Percentiles rank a stretch among this genome's conserved stretches.
These are phyloP conservation scores for Fusarium denticulatum DNA, from an alignment of 2,329 filamentous ascomycete genomes.

Conservation along the genomic window DNA sequence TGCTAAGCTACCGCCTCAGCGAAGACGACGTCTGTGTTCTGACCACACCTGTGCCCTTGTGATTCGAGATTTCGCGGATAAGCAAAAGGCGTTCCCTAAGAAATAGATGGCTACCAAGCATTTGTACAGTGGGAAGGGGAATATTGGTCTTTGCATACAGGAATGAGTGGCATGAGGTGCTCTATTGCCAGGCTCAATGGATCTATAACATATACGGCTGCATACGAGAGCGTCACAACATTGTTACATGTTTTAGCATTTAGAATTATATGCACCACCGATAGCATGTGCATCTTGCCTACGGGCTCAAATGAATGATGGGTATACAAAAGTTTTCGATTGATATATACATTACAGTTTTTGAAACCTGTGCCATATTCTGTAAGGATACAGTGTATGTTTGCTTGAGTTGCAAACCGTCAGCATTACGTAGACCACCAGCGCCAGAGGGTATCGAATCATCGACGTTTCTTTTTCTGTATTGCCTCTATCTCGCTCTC, in stretches of 20 bases:
- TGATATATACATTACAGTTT: constrained; percentile 18
- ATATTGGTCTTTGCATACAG: background rate
- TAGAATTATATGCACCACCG: background rate
- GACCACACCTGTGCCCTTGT: constrained; percentile 87
- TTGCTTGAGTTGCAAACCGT: background rate
- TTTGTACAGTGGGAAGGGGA: constrained; percentile 10
- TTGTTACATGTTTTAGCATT: background rate
- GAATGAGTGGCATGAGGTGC: background rate
- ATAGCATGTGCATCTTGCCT: background rate
- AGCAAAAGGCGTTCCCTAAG: constrained; percentile 67
- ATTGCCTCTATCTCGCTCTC: constrained; percentile 53
- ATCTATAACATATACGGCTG: background rate
- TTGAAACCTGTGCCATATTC: background rate
- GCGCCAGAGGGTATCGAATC: constrained; percentile 40
- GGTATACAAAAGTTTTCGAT: constrained; percentile 8
- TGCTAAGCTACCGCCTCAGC: constrained; percentile 75
- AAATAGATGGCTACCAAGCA: background rate
- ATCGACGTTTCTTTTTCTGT: background rate
- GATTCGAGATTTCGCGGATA: constrained; percentile 79
- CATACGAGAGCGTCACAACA: background rate
- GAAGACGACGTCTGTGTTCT: constrained; percentile 82
- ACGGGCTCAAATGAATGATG: background rate
- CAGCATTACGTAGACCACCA: constrained; percentile 29
- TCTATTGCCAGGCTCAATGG: background rate
- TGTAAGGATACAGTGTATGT: background rate